Evolutionary conservation across 768 basidiomycete species (phyloP), one percentile per base, ranked within the genome.

Genomic region (Mycena amicta): DNA sequence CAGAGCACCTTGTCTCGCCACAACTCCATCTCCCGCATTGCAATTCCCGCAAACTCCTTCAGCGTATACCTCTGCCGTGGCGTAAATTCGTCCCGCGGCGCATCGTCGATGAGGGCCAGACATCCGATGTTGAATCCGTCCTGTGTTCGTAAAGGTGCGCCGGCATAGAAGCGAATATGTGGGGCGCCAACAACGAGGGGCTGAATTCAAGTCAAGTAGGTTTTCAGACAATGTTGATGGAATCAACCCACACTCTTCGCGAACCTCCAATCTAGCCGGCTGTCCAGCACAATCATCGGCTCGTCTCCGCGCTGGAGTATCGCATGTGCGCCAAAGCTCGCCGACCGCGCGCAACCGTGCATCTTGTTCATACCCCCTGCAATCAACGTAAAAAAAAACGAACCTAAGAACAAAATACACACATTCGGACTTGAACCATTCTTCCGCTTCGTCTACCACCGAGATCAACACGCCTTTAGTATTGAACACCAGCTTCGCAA

Each of bases 371-470:
- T 64, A 0, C 82, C 82, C 79, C 80, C 82, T 81, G 30, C 25
- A 23, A 54, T 29, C 51, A 58, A 53, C 16, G 25, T 23, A 63
- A 53, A 13, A 40, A 30, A 56, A 56, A 54, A 49, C 53, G 27
- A 56, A 20, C 28, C n/a, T 16, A 30, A 39, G 31, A 55, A 49
- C 45, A 33, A 25, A 53, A 53, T 30, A 23, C 83, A 71, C 72
- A 93, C 92, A 90, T 74, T 93, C 87, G 5, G 91, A 88, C 74
- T 97, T 97, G 70, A 90, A 87, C 90, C 93, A 96, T 67, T 93
- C 90, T 58, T 91, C 89, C 41, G 87, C 85, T 13, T 85, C 86
- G 68, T 96, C 94, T n/a, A 94, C 80, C 33, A 96, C 75, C 6
- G 89, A 85, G 22, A 98, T 90, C 23, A 86, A 71, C 2, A 95